phyloP scores from a whole-genome alignment of 192 early-diverging fungal genomes.

The Linnemannia schmuckeri region DNA sequence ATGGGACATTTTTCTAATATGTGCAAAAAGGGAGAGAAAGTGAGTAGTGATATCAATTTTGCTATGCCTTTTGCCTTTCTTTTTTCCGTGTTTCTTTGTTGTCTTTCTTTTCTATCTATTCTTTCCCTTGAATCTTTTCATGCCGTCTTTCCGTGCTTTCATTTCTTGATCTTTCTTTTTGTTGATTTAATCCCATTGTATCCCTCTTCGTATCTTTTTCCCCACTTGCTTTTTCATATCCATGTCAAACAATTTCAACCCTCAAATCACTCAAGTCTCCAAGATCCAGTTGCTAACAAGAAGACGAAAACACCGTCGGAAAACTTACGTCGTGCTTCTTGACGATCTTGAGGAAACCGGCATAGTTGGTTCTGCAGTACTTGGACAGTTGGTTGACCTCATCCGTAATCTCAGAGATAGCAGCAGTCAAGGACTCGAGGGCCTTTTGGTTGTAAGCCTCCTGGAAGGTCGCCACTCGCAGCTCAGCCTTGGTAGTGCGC shows the following conservation, averaged over 20 bases:
- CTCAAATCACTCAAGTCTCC: not conserved
- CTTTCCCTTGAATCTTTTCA: too few relatives aligned
- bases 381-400: slow-evolving; percentile 84
- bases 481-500: slow-evolving; percentile 75
- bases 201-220: too few relatives aligned
- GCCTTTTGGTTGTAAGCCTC: slow-evolving; percentile 65
- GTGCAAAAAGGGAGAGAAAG: not conserved
- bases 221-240: too few relatives aligned
- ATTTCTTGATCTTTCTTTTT: not conserved
- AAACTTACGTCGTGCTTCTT: slow-evolving; percentile 93
- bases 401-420: slow-evolving; percentile 79
- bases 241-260: not conserved
- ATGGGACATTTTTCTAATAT: slow-evolving; percentile 58
- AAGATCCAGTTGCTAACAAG: slow-evolving; percentile 5
- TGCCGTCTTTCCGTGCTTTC: not conserved
- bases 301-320: not conserved
- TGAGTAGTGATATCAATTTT: not conserved
- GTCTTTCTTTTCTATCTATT: too few relatives aligned
- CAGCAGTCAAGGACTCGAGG: slow-evolving; percentile 66
- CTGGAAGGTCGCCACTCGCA: slow-evolving; percentile 61
- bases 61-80: not conserved
- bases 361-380: slow-evolving; percentile 85
- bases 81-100: too few relatives aligned
- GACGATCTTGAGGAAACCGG: slow-evolving; percentile 91
- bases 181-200: not conserved